Percentiles rank a stretch among this genome's conserved stretches.
Evolutionary conservation across 2,329 filamentous ascomycete genomes (phyloP).

Genomic region (Fusarium verticillioides): DNA sequence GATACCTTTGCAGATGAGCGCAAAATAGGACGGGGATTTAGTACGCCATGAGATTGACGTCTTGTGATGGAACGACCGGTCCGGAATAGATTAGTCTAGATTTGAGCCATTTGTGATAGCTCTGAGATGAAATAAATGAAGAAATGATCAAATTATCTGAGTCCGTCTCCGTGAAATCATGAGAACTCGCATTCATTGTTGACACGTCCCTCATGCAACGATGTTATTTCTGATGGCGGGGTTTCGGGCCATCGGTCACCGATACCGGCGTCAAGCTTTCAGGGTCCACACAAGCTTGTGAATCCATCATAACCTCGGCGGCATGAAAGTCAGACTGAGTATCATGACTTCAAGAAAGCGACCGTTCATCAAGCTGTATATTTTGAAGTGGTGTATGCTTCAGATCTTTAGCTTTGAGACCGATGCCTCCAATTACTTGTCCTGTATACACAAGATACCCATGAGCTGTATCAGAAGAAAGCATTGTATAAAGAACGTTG

Average conservation of each 20-base stretch:
- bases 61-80: constrained; percentile 30
- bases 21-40: constrained; percentile 9
- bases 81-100: constrained; percentile 9
- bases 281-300: constrained; percentile 22
- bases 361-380: neutral
- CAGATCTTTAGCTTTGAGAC: neutral
- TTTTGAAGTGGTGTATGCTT: neutral
- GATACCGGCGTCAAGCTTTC: constrained; percentile 20
- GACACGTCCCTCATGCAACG: neutral
- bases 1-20: constrained; percentile 43
- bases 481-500: neutral
- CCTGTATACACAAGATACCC: neutral
- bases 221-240: constrained; percentile 14
- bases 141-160: constrained; percentile 29
- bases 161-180: neutral
- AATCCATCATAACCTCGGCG: neutral
- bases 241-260: constrained; percentile 30
- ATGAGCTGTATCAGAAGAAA: neutral
- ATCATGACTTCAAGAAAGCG: neutral
- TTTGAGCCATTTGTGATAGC: constrained; percentile 36
- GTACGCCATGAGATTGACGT: constrained; percentile 27
- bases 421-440: neutral
- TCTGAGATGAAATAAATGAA: constrained; percentile 40
- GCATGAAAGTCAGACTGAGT: neutral
- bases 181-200: neutral